phyloP scores from a whole-genome alignment of 2,329 filamentous ascomycete genomes.

The Aurifilum marmelostoma region DNA sequence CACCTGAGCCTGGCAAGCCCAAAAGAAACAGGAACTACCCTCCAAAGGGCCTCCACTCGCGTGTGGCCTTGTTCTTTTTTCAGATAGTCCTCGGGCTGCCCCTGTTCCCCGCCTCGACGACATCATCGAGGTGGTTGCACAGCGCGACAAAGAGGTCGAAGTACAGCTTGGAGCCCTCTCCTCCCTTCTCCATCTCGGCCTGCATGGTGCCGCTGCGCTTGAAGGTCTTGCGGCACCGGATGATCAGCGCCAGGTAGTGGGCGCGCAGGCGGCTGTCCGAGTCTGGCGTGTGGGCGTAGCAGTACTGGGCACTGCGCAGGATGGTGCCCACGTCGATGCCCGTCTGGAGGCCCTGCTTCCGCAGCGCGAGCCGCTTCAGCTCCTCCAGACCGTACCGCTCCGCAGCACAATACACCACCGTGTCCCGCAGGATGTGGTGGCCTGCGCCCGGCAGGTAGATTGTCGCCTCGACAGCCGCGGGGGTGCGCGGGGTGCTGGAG shows the following conservation, averaged over 20 bases:
- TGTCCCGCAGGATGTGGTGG: constrained; percentile 84
- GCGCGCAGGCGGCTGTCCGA: constrained; percentile 90
- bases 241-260: constrained; percentile 96
- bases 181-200: constrained; percentile 95
- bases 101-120: constrained; percentile 81
- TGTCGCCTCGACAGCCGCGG: constrained; percentile 71
- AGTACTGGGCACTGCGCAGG: constrained; percentile 89
- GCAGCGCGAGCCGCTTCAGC: constrained; percentile 86
- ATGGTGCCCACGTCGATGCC: constrained; percentile 92
- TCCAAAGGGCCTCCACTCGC: too few relatives aligned
- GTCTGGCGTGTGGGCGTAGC: constrained; percentile 93
- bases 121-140: constrained; percentile 97
- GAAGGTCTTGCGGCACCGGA: constrained; percentile 95
- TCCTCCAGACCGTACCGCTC: constrained; percentile 90
- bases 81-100: constrained; percentile 61
- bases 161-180: constrained; percentile 76
- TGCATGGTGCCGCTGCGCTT: constrained; percentile 99
- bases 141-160: constrained; percentile 98
- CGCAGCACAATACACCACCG: constrained; percentile 90
- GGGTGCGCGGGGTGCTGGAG: constrained; percentile 53
- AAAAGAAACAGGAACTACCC: constrained; percentile 4
- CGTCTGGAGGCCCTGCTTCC: constrained; percentile 91
- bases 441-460: constrained; percentile 75
- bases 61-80: constrained; percentile 36
- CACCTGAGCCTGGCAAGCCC: constrained; percentile 16